Conservation (phyloP, 2,329 filamentous ascomycete species). For the Cytospora piceae region DNA sequence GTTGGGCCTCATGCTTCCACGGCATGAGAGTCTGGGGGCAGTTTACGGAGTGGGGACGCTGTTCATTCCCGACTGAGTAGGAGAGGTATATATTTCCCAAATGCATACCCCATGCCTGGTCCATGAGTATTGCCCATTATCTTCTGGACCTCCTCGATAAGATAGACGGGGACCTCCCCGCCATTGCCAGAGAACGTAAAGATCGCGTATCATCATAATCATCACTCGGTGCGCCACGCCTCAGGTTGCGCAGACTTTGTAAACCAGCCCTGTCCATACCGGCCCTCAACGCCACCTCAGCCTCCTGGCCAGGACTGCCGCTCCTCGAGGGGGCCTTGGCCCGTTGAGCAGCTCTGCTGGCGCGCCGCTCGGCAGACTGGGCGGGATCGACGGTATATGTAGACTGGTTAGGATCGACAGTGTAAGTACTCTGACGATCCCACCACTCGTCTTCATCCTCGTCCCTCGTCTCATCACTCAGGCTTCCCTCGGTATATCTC, state of each 20-base stretch:
- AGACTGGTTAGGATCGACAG: conserved; percentile 8
- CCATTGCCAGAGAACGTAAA: conserved; percentile 29
- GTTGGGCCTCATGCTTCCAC: no score
- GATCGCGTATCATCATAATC: conserved; percentile 27
- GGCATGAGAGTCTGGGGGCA: no score
- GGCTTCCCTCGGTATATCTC: conserved; percentile 21
- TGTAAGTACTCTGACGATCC: conserved; percentile 9
- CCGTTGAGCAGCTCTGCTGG: conserved; percentile 11
- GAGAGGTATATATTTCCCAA: background rate
- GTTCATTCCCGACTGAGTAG: no score
- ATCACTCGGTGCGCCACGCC: conserved; percentile 23
- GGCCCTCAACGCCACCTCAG: conserved; percentile 17
- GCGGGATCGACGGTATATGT: background rate
- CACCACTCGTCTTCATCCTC: conserved; percentile 25
- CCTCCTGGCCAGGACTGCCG: conserved; percentile 11
- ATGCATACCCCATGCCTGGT: background rate
- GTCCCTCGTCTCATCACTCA: conserved; percentile 17
- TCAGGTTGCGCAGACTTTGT: conserved; percentile 24
- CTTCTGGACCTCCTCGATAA: background rate
- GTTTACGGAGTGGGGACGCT: no score
- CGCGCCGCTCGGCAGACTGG: conserved; percentile 18
- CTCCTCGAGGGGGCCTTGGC: conserved; percentile 15
- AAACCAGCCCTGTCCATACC: conserved; percentile 30
- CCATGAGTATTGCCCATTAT: background rate
- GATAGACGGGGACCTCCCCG: conserved; percentile 5